Conservation (phyloP, 1,284 basidiomycete genomes). For the Inonotus hispidus region DNA sequence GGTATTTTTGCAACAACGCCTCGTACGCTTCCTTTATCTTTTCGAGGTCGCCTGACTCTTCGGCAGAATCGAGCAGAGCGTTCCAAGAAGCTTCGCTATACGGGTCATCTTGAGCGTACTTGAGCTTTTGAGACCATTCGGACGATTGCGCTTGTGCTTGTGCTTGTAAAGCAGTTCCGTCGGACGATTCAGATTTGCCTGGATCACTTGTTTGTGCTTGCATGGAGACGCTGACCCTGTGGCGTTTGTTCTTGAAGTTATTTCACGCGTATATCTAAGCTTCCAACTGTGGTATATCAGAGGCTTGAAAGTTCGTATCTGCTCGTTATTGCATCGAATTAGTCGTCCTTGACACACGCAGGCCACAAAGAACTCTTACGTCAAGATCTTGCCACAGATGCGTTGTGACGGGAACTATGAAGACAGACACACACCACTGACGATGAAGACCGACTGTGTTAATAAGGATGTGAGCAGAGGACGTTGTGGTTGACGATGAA, state of each 20-base stretch:
- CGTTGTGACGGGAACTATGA: background rate
- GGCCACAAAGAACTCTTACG: background rate
- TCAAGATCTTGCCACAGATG: background rate
- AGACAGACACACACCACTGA: background rate
- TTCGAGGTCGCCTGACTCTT: conserved; percentile 61
- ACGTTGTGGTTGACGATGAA: background rate
- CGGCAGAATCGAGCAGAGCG: conserved; percentile 59
- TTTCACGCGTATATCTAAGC: background rate
- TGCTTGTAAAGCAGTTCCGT: background rate
- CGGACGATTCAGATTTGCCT: conserved; percentile 6
- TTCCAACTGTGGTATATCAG: background rate
- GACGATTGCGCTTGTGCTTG: conserved; percentile 26
- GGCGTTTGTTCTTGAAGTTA: background rate
- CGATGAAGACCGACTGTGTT: background rate
- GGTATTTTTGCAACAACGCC: conserved; percentile 68
- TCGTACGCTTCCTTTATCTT: conserved; percentile 70
- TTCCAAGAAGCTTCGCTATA: conserved; percentile 68
- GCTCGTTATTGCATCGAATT: background rate
- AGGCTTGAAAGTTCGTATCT: background rate
- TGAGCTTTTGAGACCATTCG: conserved; percentile 44
- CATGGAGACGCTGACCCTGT: background rate
- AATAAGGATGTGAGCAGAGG: background rate
- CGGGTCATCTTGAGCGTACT: conserved; percentile 44
- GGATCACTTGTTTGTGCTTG: conserved; percentile 5
- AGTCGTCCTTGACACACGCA: background rate